A percentile compares a stretch with the other conserved stretches of the same genome.
Conservation (phyloP, 768 basidiomycete genomes). For the Trametes cinnabarina region DNA sequence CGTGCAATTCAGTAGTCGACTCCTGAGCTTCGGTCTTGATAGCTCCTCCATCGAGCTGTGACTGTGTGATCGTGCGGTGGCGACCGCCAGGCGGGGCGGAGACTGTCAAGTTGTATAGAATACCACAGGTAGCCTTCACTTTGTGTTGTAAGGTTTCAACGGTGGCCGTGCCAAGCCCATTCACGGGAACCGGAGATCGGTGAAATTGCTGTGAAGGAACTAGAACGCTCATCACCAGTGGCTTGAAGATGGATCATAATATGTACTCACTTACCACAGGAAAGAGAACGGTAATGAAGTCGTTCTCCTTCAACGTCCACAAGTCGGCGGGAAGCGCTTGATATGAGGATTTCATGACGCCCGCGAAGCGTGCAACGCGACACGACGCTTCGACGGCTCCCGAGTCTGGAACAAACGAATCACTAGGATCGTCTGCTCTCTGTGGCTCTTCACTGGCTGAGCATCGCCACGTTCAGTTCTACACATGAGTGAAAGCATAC, state of each 20-base stretch:
- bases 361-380: neutral
- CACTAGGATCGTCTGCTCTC: too few relatives aligned
- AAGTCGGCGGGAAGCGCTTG: neutral
- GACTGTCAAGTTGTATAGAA: neutral
- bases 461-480: too few relatives aligned
- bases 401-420: constrained; percentile 7
- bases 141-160: too few relatives aligned
- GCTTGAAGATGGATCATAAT: neutral
- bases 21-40: neutral
- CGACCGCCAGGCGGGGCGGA: neutral
- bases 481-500: too few relatives aligned
- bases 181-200: too few relatives aligned
- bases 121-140: neutral
- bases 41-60: neutral
- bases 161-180: too few relatives aligned
- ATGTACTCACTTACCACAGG: neutral
- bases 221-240: neutral
- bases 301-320: neutral
- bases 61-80: neutral
- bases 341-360: neutral
- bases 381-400: neutral
- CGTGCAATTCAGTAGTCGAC: neutral
- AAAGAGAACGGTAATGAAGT: constrained; percentile 3
- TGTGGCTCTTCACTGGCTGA: too few relatives aligned
- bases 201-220: too few relatives aligned